These are phyloP conservation scores for Macroventuria anomochaeta DNA, from an alignment of 2,329 filamentous ascomycete species.

Conservation along the genomic window DNA sequence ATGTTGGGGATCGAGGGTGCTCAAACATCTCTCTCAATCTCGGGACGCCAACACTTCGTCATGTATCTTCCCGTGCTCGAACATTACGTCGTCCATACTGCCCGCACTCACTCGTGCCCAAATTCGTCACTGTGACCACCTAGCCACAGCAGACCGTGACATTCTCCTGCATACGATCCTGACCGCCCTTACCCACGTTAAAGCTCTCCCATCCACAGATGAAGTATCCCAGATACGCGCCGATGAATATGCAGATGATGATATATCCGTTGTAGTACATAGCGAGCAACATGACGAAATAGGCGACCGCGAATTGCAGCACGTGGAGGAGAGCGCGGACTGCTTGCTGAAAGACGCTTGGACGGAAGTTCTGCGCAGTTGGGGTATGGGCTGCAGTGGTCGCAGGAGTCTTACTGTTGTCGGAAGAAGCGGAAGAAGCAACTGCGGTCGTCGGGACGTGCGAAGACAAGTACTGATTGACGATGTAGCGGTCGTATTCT, in stretches of 20 bases:
- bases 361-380: constrained; percentile 50
- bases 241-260: constrained; percentile 58
- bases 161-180: constrained; percentile 43
- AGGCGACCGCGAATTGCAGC: constrained; percentile 76
- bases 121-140: neutral
- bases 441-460: constrained; percentile 5
- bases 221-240: constrained; percentile 46
- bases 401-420: constrained; percentile 22
- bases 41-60: neutral
- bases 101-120: neutral
- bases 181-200: constrained; percentile 29
- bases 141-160: constrained; percentile 47
- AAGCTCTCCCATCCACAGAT: constrained; percentile 48
- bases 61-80: neutral
- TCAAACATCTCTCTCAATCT: neutral
- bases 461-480: constrained; percentile 57
- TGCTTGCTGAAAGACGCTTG: constrained; percentile 70
- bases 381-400: constrained; percentile 4
- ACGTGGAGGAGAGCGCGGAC: constrained; percentile 74
- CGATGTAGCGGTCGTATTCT: constrained; percentile 75
- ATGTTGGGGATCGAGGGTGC: neutral
- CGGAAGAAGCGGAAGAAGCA: constrained; percentile 26
- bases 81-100: neutral
- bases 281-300: constrained; percentile 77
- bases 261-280: constrained; percentile 76